A percentile compares a stretch with the other conserved stretches of the same genome.
Conservation (phyloP, 2,329 filamentous ascomycete species). For the Setomelanomma holmii region DNA sequence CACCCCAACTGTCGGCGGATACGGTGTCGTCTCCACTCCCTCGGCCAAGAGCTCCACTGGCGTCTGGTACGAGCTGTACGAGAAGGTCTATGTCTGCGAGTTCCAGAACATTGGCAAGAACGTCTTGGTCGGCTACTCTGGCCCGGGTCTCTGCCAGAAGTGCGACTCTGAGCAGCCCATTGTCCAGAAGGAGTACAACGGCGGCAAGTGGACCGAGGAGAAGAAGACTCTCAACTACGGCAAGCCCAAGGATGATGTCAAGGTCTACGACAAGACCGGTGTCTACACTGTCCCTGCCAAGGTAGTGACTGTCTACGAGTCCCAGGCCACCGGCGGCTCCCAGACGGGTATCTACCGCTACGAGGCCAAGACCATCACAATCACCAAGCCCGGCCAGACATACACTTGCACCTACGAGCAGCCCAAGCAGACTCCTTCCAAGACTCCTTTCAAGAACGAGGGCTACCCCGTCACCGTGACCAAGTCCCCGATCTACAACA, state of each 20-base stretch:
- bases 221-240: slow-evolving; percentile 29
- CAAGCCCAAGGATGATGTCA: slow-evolving; percentile 32
- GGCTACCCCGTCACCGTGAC: slow-evolving; percentile 9
- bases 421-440: slow-evolving; percentile 19
- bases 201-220: slow-evolving; percentile 39
- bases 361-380: slow-evolving; percentile 37
- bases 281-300: slow-evolving; percentile 39
- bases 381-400: slow-evolving; percentile 37
- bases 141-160: slow-evolving; percentile 35
- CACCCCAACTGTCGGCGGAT: slow-evolving; percentile 18
- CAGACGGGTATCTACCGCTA: slow-evolving; percentile 38
- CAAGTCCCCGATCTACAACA: slow-evolving; percentile 11
- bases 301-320: slow-evolving; percentile 33
- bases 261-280: slow-evolving; percentile 37
- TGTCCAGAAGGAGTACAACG: slow-evolving; percentile 38
- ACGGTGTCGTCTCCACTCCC: slow-evolving; percentile 9
- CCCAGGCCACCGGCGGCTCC: slow-evolving; percentile 29
- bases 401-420: slow-evolving; percentile 40
- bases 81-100: slow-evolving; percentile 34
- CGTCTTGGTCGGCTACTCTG: slow-evolving; percentile 34
- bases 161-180: slow-evolving; percentile 34
- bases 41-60: slow-evolving; percentile 23
- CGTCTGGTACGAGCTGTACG: slow-evolving; percentile 40
- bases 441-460: slow-evolving; percentile 12
- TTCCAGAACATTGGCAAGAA: slow-evolving; percentile 41